Conservation (phyloP, 2,329 filamentous ascomycete genomes). For the Exserohilum rostratum region DNA sequence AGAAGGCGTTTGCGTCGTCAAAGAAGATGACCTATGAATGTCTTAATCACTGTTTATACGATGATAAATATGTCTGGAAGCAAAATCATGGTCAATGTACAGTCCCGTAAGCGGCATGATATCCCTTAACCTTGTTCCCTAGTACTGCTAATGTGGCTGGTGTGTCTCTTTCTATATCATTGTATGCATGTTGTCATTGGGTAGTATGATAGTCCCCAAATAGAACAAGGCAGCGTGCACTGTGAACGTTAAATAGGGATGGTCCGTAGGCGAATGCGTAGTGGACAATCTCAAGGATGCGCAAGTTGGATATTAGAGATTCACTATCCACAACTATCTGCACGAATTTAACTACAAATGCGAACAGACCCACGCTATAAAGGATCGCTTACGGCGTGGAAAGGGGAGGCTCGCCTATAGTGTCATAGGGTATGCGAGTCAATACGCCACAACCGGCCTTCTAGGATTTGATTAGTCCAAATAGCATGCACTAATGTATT, state of each 20-base stretch:
- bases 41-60: neutral
- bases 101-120: neutral
- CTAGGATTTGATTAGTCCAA: neutral
- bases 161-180: neutral
- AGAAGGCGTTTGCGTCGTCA: neutral
- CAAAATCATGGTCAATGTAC: neutral
- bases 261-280: neutral
- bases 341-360: neutral
- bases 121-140: neutral
- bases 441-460: neutral
- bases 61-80: neutral
- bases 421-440: neutral
- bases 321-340: neutral
- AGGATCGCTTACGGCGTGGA: neutral
- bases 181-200: neutral
- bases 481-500: neutral
- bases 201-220: neutral
- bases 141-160: neutral
- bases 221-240: neutral
- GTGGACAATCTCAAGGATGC: neutral
- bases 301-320: neutral
- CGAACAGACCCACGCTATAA: neutral
- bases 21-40: neutral
- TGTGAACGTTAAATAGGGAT: neutral
- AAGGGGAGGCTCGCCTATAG: neutral